These are phyloP conservation scores for Rosa rugosa DNA, from an alignment of 306 rosid species.

Conservation along the genomic window DNA sequence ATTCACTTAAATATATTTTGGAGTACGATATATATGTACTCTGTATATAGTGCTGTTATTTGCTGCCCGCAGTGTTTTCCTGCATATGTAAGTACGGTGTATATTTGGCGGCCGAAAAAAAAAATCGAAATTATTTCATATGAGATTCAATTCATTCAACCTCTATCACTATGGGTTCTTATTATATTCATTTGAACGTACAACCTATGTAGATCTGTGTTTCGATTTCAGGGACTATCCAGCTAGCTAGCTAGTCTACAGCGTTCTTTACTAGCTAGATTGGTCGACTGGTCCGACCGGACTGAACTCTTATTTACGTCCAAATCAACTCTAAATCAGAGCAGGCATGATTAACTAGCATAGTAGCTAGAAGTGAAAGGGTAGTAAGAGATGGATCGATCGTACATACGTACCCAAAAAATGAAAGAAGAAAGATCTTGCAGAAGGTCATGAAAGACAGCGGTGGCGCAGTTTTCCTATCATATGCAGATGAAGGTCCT, in stretches of 20 bases:
- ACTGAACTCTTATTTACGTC: not conserved
- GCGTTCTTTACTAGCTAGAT: not conserved
- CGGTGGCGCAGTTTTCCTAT: slow-evolving; percentile 61
- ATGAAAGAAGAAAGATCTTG: slow-evolving; percentile 72
- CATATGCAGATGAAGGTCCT: not conserved
- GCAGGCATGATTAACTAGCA: not conserved
- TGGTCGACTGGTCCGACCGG: not conserved
- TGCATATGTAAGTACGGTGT: not conserved
- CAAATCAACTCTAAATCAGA: not conserved
- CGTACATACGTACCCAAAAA: slow-evolving; percentile 51
- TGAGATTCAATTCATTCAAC: not conserved
- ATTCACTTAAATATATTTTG: too few species aligned
- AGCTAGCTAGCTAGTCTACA: not conserved
- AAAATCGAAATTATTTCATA: not conserved
- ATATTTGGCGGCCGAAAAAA: not conserved
- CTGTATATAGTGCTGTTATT: not conserved
- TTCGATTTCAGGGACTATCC: not conserved
- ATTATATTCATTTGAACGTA: not conserved
- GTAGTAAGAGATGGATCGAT: not conserved
- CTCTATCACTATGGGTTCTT: not conserved
- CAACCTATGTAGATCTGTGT: not conserved
- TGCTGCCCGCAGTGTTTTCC: not conserved
- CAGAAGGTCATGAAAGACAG: slow-evolving; percentile 54
- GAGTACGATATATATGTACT: too few species aligned
- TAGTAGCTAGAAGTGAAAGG: not conserved